phyloP scores from a whole-genome alignment of 2,329 filamentous ascomycete species.

The Fusarium longipes region DNA sequence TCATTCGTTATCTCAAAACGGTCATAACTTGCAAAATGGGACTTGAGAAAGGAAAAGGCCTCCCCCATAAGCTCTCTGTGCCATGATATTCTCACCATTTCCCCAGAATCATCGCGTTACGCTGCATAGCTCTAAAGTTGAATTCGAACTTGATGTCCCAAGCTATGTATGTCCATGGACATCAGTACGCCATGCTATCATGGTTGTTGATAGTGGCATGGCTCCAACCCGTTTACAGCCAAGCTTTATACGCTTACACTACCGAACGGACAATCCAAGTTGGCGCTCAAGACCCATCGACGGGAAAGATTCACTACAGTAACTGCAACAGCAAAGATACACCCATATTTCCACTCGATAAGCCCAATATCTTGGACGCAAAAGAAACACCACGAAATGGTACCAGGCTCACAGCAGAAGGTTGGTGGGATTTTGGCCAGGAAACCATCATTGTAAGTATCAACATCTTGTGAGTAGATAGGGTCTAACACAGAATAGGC shows the following conservation, averaged over 20 bases:
- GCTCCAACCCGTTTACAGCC: background rate
- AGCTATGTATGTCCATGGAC: rapidly evolving
- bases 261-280: conserved; percentile 3
- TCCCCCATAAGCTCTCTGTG: background rate
- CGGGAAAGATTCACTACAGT: conserved; percentile 5
- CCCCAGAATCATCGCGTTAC: background rate
- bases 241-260: conserved; percentile 6
- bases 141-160: background rate
- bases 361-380: background rate
- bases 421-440: background rate
- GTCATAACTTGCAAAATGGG: background rate
- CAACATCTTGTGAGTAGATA: rapidly evolving
- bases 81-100: background rate
- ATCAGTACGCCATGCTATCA: background rate
- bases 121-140: background rate
- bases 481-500: background rate
- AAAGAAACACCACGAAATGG: conserved; percentile 1
- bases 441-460: background rate
- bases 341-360: conserved; percentile 4
- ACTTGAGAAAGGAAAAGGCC: background rate
- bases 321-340: conserved; percentile 1
- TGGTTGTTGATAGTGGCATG: background rate
- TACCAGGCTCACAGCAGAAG: background rate
- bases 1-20: background rate
- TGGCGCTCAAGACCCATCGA: background rate